Base-by-base conservation (phyloP, 805 yeast species). In the Candida loeiensis region DNA sequence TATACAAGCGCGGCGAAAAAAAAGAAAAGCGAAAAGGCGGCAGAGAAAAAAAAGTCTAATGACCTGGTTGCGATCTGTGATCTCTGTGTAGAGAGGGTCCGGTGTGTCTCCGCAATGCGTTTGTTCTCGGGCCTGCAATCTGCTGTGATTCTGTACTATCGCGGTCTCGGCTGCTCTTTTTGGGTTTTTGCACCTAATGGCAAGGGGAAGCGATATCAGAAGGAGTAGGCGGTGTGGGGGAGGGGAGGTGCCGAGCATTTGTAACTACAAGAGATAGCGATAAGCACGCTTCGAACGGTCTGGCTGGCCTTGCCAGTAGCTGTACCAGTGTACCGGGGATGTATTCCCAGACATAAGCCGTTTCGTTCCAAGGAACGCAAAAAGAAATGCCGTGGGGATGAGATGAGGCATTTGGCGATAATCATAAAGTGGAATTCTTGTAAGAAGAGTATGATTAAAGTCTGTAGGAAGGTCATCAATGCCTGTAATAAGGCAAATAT, bases 11-110 rank as follows among this genome's bases (percentile, higher is more conserved):
- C 21, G 4, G 17, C 18, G 21, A 30, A 30, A 30, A 26, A 26
- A 30, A 30, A 30, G 21, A 30, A 18, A 30, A 30, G 21, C 33
- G 20, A 16, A 30, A 16, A 30, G 20, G 33, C 20, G 33, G 13
- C 20, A 15, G 6, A 27, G 11, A 13, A 25, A 27, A 27, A 27
- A 27, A 27, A 25, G n/a, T 13, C n/a, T 25, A 25, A 12, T 25
- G n/a, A 25, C 27, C n/a, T 11, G 4, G 27, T 11, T 5, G 4
- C n/a, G 27, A 13, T 11, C 27, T 25, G 27, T 6, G 27, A 6
- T 6, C 24, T 21, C 9, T 21, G 24, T n/a, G n/a, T n/a, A n/a
- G n/a, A 4, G 9, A 13, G n/a, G 6, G 27, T 6, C 4, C n/a
- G 13, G 5, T 6, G 27, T 5, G 27, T 25, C 27, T 25, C 27